Evolutionary conservation across 192 early-diverging fungal species (phyloP), one percentile per base, ranked within the genome.

Genomic region (Backusella tuberculispora): DNA sequence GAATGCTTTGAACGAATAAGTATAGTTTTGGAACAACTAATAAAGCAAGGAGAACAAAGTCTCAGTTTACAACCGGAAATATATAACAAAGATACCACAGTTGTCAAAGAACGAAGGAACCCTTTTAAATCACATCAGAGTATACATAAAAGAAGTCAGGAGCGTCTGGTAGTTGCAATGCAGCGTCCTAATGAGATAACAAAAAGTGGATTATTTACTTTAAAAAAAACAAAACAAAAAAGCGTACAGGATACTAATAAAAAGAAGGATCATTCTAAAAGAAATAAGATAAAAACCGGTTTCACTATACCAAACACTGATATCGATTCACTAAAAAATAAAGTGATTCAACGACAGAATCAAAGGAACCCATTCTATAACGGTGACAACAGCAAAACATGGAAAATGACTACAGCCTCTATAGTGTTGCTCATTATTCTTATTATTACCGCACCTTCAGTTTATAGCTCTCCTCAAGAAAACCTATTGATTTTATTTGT

Each of bases 1-100:
- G 53, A 26, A 60, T 19, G 53, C 21, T 60, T 24, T 26, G 53
- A 60, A 60, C 53, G 53, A 24, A 60, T 60, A 60, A 60, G 8
- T 60, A 60, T 13, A 19, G 21, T 19, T 5, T 26, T 60, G 9
- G 24, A 60, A 60, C 53, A 60, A 12, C 26, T 60, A 60, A 60
- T 60, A 60, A 24, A 60, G 10, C 53, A 60, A 60, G 53, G 53
- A 60, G 53, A 60, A 26, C 21, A 13, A 13, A 60, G 53, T 0
- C 53, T 60, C 10, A 26, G 4, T 12, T 24, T 19, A 60, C 9
- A 26, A 24, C 53, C 53, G 9, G 53, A 60, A 24, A 13, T 24
- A 5, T 60, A 60, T 12, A 10, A 24, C 24, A 13, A 10, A 6
- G 26, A 3, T 3, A 56, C 0, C 19, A 56, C 21, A 6, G 48